Evolutionary conservation across 2,329 filamentous ascomycete genomes (phyloP), one percentile per base, ranked within the genome.

Genomic region (Ophiostoma montium): DNA sequence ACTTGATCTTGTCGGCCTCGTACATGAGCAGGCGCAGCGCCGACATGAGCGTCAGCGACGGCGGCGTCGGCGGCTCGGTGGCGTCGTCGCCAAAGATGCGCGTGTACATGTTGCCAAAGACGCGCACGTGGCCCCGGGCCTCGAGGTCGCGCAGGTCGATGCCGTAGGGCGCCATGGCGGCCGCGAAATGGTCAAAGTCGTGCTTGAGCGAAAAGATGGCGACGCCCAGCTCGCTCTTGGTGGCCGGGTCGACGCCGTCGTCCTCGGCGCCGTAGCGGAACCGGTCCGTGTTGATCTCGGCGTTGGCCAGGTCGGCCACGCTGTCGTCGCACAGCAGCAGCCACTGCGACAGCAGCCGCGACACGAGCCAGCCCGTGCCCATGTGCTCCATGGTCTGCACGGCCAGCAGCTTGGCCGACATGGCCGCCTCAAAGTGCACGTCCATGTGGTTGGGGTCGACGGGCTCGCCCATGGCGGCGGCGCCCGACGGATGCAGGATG

Each of bases 191-290:
- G 5, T 49, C 47, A 49, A 55, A 55, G 31, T 46, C 45, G 23
- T 53, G 50, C 16, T 49, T 44, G 12, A 55, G 36, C 32, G 54
- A 54, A 35, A 50, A 55, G 19, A 55, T 19, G 18, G 52, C 47
- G 23, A 56, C n/a, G 23, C 44, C 53, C 11, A 54, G 23, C n/a
- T 47, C 45, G 47, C 50, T 48, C 35, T 46, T 45, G 6, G 19
- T 47, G 46, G 19, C 42, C 30, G 38, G 54, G 39, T 16, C 39
- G 39, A 52, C 41, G 35, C 45, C 49, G 30, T 51, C 42, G 21
- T 46, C 43, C 35, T 46, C 39, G 36, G 48, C 43, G 16, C 43
- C 48, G n/a, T 33, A 35, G 27, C 30, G 48, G 39, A 50, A 39
- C 35, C 48, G 31, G 43, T 35, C 36, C 3, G 42, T 44, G 42